Evolutionary conservation across 2,329 filamentous ascomycete genomes (phyloP).

Genomic region (Trichoderma polysporum): DNA sequence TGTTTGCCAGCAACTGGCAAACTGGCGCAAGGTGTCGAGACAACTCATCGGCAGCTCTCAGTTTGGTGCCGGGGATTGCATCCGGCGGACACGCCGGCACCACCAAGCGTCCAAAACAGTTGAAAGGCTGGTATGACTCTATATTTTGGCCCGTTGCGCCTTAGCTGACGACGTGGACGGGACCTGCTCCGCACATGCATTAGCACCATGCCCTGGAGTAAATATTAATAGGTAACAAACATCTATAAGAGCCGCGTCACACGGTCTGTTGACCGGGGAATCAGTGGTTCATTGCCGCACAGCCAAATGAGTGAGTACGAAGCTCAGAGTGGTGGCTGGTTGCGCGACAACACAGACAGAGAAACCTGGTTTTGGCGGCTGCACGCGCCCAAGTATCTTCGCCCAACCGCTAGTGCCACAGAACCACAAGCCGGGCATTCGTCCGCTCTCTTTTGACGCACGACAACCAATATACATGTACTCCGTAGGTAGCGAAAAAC

Average conservation of each 20-base stretch:
- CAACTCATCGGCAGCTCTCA: slow-evolving; percentile 19
- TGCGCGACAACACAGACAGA: background rate
- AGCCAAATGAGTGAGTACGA: background rate
- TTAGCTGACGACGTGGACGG: slow-evolving; percentile 14
- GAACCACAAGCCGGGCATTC: background rate
- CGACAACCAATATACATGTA: background rate
- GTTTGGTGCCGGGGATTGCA: slow-evolving; percentile 10
- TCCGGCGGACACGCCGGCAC: slow-evolving; percentile 10
- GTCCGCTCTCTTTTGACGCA: background rate
- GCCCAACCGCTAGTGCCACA: background rate
- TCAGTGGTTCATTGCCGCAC: slow-evolving; percentile 1
- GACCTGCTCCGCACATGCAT: slow-evolving; percentile 19
- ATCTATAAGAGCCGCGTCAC: slow-evolving; percentile 17
- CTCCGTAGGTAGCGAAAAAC: background rate
- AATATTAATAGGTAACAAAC: slow-evolving; percentile 10
- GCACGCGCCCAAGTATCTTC: background rate
- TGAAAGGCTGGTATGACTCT: slow-evolving; percentile 3
- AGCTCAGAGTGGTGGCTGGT: background rate
- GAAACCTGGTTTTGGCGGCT: background rate
- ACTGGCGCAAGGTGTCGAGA: slow-evolving; percentile 18
- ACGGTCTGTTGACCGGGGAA: slow-evolving; percentile 8
- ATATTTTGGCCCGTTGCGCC: background rate
- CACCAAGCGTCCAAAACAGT: background rate
- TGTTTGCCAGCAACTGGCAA: slow-evolving; percentile 19
- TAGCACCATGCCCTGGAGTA: slow-evolving; percentile 9